Evolutionary conservation across 768 basidiomycete species (phyloP).

Genomic region (Phaeolepiota aurea): DNA sequence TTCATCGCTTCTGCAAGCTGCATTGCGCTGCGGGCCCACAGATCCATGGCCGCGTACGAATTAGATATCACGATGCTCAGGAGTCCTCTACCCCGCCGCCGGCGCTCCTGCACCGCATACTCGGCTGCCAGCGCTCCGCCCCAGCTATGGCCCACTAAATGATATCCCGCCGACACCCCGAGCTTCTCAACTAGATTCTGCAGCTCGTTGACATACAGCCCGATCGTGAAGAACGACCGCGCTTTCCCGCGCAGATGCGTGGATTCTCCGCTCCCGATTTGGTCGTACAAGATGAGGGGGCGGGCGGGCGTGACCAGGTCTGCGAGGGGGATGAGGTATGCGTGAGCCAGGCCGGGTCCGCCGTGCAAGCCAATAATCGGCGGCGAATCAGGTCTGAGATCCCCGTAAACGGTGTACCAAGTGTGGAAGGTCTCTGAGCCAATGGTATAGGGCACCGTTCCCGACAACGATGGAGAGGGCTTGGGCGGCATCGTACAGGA

Average conservation of each 20-base stretch:
- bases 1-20: background rate
- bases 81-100: background rate
- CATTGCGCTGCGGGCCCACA: background rate
- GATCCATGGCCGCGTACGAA: background rate
- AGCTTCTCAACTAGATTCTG: background rate
- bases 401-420: background rate
- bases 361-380: conserved; percentile 1
- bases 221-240: background rate
- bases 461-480: background rate
- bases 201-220: background rate
- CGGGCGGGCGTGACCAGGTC: background rate
- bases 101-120: background rate
- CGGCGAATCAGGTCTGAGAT: background rate
- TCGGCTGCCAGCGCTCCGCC: background rate
- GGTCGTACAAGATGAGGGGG: background rate
- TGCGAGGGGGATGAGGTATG: background rate
- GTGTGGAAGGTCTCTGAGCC: background rate
- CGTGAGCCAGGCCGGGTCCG: conserved; percentile 1
- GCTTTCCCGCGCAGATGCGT: background rate
- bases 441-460: background rate
- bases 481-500: background rate
- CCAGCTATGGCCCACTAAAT: background rate
- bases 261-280: conserved; percentile 2
- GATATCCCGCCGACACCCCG: background rate
- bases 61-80: background rate